These are phyloP conservation scores for Ophiostoma tasmaniense DNA, from an alignment of 2,329 filamentous ascomycete genomes.

Conservation along the genomic window DNA sequence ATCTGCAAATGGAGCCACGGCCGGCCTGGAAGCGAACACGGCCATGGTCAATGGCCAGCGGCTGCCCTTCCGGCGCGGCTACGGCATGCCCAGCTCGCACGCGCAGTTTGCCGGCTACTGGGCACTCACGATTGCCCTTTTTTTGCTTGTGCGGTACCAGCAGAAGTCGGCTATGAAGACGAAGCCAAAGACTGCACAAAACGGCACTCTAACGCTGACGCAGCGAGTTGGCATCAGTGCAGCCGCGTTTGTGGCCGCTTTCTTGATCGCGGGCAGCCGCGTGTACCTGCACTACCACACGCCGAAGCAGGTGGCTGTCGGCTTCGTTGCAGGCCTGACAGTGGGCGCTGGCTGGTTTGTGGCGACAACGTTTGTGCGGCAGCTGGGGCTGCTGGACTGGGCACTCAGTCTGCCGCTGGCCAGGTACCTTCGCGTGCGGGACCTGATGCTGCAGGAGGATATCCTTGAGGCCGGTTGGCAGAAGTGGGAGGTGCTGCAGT, in stretches of 20 bases:
- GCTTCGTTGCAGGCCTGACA: constrained; percentile 58
- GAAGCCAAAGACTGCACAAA: neutral
- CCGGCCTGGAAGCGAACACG: neutral
- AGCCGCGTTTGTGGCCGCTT: constrained; percentile 53
- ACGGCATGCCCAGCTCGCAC: constrained; percentile 93
- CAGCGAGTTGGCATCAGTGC: constrained; percentile 50
- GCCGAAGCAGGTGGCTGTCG: constrained; percentile 74
- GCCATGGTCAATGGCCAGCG: constrained; percentile 3
- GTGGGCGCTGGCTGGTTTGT: constrained; percentile 74
- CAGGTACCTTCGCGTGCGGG: constrained; percentile 63
- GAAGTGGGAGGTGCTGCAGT: constrained; percentile 62
- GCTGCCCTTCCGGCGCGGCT: constrained; percentile 43
- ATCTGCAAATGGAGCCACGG: neutral
- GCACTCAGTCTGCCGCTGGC: constrained; percentile 57
- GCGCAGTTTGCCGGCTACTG: constrained; percentile 94
- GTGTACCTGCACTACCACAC: constrained; percentile 94
- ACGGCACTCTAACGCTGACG: constrained; percentile 30
- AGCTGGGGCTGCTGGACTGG: constrained; percentile 63
- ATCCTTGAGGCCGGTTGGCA: constrained; percentile 88
- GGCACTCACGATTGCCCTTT: constrained; percentile 72
- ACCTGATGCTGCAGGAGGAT: constrained; percentile 82
- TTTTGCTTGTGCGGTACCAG: constrained; percentile 64
- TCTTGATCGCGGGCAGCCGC: constrained; percentile 67
- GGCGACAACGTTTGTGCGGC: constrained; percentile 57
- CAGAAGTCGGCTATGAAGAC: neutral